phyloP scores from a whole-genome alignment of 345 rosid genomes.

The Citrus medica region DNA sequence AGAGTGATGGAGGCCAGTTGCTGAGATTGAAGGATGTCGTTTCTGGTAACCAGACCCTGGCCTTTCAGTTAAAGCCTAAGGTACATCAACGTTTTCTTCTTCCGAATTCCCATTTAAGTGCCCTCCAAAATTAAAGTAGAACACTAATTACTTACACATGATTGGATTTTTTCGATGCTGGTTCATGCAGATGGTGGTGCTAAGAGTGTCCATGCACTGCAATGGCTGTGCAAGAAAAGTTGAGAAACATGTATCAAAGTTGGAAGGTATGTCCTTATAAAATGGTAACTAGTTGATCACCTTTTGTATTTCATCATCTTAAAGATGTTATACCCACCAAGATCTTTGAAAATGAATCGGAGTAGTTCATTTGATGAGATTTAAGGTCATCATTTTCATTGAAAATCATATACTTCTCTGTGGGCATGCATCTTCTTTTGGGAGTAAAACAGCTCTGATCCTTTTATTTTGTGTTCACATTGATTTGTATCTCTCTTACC shows the following conservation, averaged over 20 bases:
- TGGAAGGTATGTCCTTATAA: constrained; percentile 50
- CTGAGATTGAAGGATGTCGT: constrained; percentile 67
- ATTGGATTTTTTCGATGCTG: background rate
- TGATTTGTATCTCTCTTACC: background rate
- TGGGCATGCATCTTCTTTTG: background rate
- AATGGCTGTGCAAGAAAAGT: constrained; percentile 88
- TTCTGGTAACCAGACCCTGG: constrained; percentile 60
- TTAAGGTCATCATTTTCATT: background rate
- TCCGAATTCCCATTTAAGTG: background rate
- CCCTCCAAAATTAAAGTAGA: background rate
- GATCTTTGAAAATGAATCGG: background rate
- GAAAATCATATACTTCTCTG: background rate
- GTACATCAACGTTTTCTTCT: constrained; percentile 21
- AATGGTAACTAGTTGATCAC: background rate
- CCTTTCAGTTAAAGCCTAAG: constrained; percentile 88
- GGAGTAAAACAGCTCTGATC: background rate
- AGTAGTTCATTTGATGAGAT: background rate
- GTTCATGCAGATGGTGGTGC: constrained; percentile 61
- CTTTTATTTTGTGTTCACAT: constrained; percentile 1
- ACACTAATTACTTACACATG: background rate
- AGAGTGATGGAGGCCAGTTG: constrained; percentile 28
- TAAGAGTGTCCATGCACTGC: constrained; percentile 90
- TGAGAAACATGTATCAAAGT: constrained; percentile 80
- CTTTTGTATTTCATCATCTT: background rate
- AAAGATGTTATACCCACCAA: background rate